Percentiles rank a stretch among this genome's conserved stretches.
Conservation (phyloP, 345 rosid species). For the Ricinus communis region DNA sequence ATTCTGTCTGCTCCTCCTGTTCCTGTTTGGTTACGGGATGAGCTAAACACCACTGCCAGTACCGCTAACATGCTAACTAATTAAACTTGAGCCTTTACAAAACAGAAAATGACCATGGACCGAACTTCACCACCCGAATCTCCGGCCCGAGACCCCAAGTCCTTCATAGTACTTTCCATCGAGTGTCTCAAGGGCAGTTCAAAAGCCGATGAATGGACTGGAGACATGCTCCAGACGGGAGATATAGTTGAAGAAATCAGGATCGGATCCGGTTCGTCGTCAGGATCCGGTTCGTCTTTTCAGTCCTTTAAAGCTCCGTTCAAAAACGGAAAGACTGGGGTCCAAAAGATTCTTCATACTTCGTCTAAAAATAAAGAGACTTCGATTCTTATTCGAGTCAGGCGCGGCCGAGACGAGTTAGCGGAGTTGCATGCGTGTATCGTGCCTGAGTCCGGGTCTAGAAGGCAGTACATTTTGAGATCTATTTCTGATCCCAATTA, state of each 20-base stretch:
- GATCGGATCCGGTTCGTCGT: constrained; percentile 56
- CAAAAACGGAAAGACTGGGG: constrained; percentile 76
- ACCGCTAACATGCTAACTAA: too few species aligned
- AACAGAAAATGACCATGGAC: constrained; percentile 44
- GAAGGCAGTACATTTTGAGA: constrained; percentile 70
- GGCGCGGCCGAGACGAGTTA: constrained; percentile 68
- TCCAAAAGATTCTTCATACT: constrained; percentile 70
- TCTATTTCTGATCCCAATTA: constrained; percentile 90
- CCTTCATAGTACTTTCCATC: constrained; percentile 59
- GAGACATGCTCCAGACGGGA: constrained; percentile 97
- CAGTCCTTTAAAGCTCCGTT: constrained; percentile 61
- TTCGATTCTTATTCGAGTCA: constrained; percentile 63
- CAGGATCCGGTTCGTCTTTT: constrained; percentile 29
- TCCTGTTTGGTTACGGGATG: not conserved
- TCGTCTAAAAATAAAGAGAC: constrained; percentile 78
- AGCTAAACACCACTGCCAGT: not conserved
- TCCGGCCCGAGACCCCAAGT: constrained; percentile 26
- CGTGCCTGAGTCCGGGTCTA: constrained; percentile 77
- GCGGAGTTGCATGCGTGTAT: constrained; percentile 86
- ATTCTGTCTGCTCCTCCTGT: too few species aligned
- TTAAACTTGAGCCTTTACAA: too few species aligned
- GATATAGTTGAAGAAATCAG: constrained; percentile 89
- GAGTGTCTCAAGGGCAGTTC: constrained; percentile 88
- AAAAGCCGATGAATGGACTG: constrained; percentile 92
- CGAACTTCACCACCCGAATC: constrained; percentile 45